Evolutionary conservation across 2,329 filamentous ascomycete genomes (phyloP), one percentile per base, ranked within the genome.

Genomic region (Monosporascus sp.): DNA sequence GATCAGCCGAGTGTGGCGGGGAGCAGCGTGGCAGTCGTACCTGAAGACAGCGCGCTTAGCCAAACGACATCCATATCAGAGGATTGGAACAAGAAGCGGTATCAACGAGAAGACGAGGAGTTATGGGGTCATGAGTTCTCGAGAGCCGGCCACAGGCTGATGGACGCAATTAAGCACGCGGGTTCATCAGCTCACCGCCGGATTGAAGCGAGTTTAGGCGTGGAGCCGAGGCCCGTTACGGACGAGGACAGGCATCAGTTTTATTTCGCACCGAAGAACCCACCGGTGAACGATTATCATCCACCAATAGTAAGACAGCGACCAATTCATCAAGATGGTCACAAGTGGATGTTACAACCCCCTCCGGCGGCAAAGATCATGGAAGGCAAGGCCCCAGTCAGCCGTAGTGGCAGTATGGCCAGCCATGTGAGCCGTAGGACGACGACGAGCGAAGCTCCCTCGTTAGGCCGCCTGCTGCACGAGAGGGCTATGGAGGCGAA

Each of bases 271-370:
- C 76, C 77, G 38, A 75, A 71, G 54, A 85, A 86, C 63, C 90
- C 87, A 7, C 89, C 89, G 4, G 84, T 95, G 62, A 94, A 95
- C 71, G 89, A 95, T 56, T 82, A 92, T 54, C 89, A 95, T 66
- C 89, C 90, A 5, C 90, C 90, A 3, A 86, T 95, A 49, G 88
- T 94, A 55, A 90, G 83, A 68, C 89, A 84, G 70, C 87, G 82
- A 52, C 88, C 85, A 15, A 79, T 77, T 38, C 84, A 82, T 66
- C 83, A 76, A 64, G 83, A 84, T 51, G 90, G 89, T 55, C 87
- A 88, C 51, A 81, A 80, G 64, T 97, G 92, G 92, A 96, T 97
- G 91, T 75, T 96, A 49, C 90, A 96, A 65, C 92, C 92, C 2
- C 90, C 91, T 1, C 92, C 92, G n/a, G 83, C 87, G 37, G 90